These are phyloP conservation scores for Bodo saltans DNA, from an alignment of 78 protist genomes.

Conservation along the genomic window DNA sequence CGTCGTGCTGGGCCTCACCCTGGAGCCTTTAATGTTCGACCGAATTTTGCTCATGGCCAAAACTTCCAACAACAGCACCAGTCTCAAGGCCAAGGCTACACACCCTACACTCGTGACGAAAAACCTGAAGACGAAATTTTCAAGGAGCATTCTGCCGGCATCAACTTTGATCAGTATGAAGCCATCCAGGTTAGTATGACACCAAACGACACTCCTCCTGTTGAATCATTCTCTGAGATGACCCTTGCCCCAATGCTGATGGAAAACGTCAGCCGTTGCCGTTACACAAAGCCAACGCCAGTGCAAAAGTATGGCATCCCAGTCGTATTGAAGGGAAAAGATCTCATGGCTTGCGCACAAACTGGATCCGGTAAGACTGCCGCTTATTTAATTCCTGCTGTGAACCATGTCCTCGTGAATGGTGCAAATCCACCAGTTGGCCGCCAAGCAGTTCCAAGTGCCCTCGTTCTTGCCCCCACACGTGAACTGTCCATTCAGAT, in stretches of 20 bases:
- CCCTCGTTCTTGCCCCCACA: slow-evolving; percentile 95
- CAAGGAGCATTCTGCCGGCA: slow-evolving; percentile 10
- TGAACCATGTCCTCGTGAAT: slow-evolving; percentile 36
- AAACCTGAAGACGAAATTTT: slow-evolving; percentile 5
- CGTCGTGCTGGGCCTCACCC: not conserved
- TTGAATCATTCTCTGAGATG: not conserved
- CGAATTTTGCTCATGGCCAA: too few species aligned
- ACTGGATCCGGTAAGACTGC: slow-evolving; percentile 92
- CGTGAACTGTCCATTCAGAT: slow-evolving; percentile 96
- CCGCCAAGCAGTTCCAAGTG: not conserved
- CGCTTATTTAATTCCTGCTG: slow-evolving; percentile 83
- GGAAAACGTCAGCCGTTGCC: not conserved
- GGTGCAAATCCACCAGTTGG: not conserved
- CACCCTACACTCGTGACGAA: slow-evolving; percentile 5
- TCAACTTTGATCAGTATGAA: slow-evolving; percentile 18
- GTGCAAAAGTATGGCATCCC: slow-evolving; percentile 52
- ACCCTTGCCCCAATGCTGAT: not conserved
- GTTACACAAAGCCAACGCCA: slow-evolving; percentile 37
- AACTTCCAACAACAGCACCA: too few species aligned
- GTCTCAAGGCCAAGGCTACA: too few species aligned
- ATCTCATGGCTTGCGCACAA: slow-evolving; percentile 69
- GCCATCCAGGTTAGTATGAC: not conserved
- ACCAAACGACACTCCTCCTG: not conserved
- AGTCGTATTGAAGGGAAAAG: slow-evolving; percentile 61
- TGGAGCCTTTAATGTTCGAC: too few species aligned